Base-by-base conservation (phyloP, 75 land plant species). In the Selaginella moellendorffii region DNA sequence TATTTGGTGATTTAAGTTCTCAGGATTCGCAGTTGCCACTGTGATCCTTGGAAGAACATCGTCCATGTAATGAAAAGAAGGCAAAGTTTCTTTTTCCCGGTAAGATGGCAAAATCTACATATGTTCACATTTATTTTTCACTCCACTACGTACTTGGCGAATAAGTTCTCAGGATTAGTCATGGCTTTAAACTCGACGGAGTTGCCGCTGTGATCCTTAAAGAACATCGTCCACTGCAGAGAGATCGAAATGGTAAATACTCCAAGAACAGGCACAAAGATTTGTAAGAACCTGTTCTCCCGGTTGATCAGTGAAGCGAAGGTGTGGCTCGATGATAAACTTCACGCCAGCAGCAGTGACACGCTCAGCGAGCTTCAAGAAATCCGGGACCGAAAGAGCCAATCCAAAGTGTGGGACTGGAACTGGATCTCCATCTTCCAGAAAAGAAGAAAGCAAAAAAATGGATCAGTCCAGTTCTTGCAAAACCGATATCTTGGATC, bases 181-280 rank as follows among this genome's bases (percentile, higher is more conserved):
- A 71, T 71, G 19, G 73, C 73, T 59, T 71, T 71, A 52, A 71
- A 71, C 20, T 71, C 73, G 28, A 71, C 31, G 28, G 73, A 54
- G 59, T 71, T 71, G 17, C 73, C 73, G 42, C 73, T 71, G 14
- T 31, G 53, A 42, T 71, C 73, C 36, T 64, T 71, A 61, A 65
- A 71, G 36, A 71, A 71, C 73, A 71, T 71, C 51, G 73, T 71
- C 73, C 73, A 71, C 73, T 71, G 68, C 68, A 65, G 28, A 28
- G 24, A 68, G 21, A 52, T 19, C 27, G 21, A 12, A 5, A 56
- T 5, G 12, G 21, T 14, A 56, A 9, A 5, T 24, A 52, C 21
- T 53, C 17, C 60, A 5, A 56, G 19, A 5, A 56, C 8, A 56
- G 20, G 21, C 12, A 5, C 12, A 14, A 56, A 56, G 60, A 56